Evolutionary conservation across 2,329 filamentous ascomycete genomes (phyloP).

Genomic region (Aureobasidium sp.): DNA sequence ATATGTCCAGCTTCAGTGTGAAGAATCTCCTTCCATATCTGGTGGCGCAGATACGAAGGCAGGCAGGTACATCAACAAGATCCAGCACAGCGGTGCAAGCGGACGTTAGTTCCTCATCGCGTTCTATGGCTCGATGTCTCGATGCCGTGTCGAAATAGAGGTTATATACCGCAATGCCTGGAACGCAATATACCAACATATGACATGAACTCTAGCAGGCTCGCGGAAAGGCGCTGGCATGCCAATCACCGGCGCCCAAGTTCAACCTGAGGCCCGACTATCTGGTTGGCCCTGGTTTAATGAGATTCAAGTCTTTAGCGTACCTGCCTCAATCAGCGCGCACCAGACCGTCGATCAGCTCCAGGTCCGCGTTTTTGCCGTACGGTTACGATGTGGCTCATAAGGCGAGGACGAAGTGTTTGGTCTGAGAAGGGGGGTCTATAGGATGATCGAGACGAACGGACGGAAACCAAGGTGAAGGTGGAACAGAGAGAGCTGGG

Average conservation of each 20-base stretch:
- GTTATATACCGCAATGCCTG: not conserved
- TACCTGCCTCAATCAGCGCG: not conserved
- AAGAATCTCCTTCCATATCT: too few species aligned
- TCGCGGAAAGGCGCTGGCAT: not conserved
- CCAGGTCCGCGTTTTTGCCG: not conserved
- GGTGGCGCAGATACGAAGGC: too few species aligned
- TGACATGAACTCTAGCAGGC: not conserved
- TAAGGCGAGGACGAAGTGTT: too few species aligned
- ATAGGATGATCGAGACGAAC: too few species aligned
- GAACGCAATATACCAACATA: not conserved
- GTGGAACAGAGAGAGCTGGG: too few species aligned
- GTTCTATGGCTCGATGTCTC: not conserved
- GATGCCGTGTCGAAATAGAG: not conserved
- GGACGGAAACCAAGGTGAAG: too few species aligned
- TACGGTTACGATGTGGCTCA: not conserved
- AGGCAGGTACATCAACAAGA: too few species aligned
- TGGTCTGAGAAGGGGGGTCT: too few species aligned
- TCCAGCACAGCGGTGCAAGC: too few species aligned
- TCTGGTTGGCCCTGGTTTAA: not conserved
- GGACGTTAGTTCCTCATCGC: too few species aligned
- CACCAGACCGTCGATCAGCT: not conserved
- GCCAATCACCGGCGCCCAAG: not conserved
- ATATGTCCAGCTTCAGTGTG: too few species aligned
- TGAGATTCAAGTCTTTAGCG: not conserved
- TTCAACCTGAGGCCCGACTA: not conserved